Evolutionary conservation across 73 alveolate genomes (phyloP), one percentile per base, ranked within the genome.

Genomic region (Paramecium biaurelia): DNA sequence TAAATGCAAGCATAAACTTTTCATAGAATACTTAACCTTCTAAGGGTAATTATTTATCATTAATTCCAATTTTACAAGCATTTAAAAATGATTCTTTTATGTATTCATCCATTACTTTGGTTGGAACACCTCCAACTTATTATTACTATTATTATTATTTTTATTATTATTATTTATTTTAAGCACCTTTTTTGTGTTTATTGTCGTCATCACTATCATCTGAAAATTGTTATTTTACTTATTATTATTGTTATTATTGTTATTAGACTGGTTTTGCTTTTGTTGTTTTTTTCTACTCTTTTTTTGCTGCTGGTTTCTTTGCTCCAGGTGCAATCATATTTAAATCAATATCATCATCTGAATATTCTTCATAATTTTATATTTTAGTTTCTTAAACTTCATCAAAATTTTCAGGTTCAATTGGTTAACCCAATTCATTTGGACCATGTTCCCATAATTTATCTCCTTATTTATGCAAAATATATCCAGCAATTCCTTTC

Each of bases 391-490:
- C 86, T 35, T 72, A 37, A 2, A 72, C 56, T 79, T 79, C 72
- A 47, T 79, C 74, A 43, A 30, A 79, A 30, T 79, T 34, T 43
- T 79, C 90, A 20, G 70, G 90, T 14, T 43, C 74, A 9, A 38
- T 34, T 23, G 90, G 76, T 11, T 38, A n/a, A 8, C 45, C 30
- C 30, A 79, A 41, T 47, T 79, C 74, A 14, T 79, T 38, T 43
- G 90, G 72, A 18, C 90, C 90, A 43, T 79, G 90, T 14, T 79
- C 90, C 90, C 90, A 79, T 47, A 79, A 79, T 42, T 79, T 79
- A 47, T 79, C 90, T 7, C 90, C 90, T 26, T 42, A 10, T 23
- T 79, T 79, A 79, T 79, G 90, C 42, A 79, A 34, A 23, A 79
- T 26, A 34, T 43, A 79, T 20, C 74, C 90, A 20, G 76, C 90